phyloP scores from a whole-genome alignment of 345 rosid species.

The Durio zibethinus region DNA sequence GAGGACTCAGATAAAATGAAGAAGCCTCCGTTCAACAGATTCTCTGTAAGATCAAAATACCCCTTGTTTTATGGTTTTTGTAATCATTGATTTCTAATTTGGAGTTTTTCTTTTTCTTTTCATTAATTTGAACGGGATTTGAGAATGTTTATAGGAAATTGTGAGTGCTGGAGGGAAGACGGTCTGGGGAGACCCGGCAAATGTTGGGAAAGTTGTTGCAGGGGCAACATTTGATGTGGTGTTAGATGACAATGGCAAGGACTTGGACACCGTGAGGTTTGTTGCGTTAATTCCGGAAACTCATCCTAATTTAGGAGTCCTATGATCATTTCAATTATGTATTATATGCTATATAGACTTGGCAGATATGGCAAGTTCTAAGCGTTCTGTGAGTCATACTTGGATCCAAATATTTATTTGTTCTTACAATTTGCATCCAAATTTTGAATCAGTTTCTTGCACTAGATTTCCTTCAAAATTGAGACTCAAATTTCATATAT shows the following conservation, averaged over 20 bases:
- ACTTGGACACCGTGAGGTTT: slow-evolving; percentile 74
- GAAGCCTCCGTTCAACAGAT: slow-evolving; percentile 83
- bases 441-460: neutral
- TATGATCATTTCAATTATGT: neutral
- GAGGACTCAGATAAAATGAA: slow-evolving; percentile 88
- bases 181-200: slow-evolving; percentile 85
- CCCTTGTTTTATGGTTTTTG: neutral
- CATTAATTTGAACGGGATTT: slow-evolving; percentile 1
- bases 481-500: too few species aligned
- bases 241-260: slow-evolving; percentile 93
- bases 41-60: slow-evolving; percentile 48
- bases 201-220: slow-evolving; percentile 60
- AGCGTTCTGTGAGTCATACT: neutral
- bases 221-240: slow-evolving; percentile 77
- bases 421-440: neutral
- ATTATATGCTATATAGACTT: neutral
- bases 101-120: neutral
- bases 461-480: neutral
- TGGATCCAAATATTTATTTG: neutral
- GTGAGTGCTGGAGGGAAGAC: slow-evolving; percentile 82
- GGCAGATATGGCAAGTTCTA: neutral
- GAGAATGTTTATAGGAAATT: slow-evolving; percentile 56
- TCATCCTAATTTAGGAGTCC: neutral
- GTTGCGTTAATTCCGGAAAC: slow-evolving; percentile 14
- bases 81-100: neutral